These are phyloP conservation scores for Plicaturopsis crispa DNA, from an alignment of 768 basidiomycete genomes.

Conservation along the genomic window DNA sequence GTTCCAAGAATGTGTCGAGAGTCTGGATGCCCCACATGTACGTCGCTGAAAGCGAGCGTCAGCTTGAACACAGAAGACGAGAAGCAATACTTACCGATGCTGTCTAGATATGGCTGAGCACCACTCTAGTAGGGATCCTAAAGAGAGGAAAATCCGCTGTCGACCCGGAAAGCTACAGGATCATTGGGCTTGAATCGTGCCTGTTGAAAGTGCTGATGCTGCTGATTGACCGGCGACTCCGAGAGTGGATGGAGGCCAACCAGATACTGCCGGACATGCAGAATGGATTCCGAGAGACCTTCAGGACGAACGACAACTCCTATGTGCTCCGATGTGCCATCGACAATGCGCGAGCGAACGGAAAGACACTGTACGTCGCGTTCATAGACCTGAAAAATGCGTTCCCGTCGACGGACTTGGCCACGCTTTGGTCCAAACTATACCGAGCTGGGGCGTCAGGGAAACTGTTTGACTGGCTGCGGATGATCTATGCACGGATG, in stretches of 20 bases:
- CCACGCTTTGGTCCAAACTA: slow-evolving; percentile 9
- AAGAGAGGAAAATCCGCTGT: slow-evolving; percentile 11
- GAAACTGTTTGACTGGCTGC: slow-evolving; percentile 20
- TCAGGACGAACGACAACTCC: slow-evolving; percentile 9
- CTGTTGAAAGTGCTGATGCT: slow-evolving; percentile 17
- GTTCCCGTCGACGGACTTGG: slow-evolving; percentile 8
- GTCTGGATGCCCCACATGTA: slow-evolving; percentile 4
- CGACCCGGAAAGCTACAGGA: slow-evolving; percentile 16
- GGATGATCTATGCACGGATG: slow-evolving; percentile 16
- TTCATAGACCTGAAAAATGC: slow-evolving; percentile 15
- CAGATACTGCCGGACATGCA: slow-evolving; percentile 7
- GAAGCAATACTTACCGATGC: too few species aligned
- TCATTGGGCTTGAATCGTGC: slow-evolving; percentile 21
- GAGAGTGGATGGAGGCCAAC: slow-evolving; percentile 6
- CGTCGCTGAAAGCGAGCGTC: too few species aligned
- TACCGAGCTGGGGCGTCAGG: slow-evolving; percentile 10
- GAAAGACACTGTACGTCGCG: slow-evolving; percentile 14
- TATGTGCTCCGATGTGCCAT: slow-evolving; percentile 12
- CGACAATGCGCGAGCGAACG: slow-evolving; percentile 11
- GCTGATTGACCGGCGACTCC: slow-evolving; percentile 14
- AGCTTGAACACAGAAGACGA: too few species aligned
- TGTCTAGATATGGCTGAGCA: slow-evolving; percentile 11
- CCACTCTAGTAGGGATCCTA: slow-evolving; percentile 8
- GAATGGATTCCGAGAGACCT: slow-evolving; percentile 12
- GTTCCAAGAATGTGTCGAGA: slow-evolving; percentile 6